A percentile compares a stretch with the other conserved stretches of the same genome.
phyloP scores from a whole-genome alignment of 108 stramenopile species.

The Aurantiochytrium sp. region DNA sequence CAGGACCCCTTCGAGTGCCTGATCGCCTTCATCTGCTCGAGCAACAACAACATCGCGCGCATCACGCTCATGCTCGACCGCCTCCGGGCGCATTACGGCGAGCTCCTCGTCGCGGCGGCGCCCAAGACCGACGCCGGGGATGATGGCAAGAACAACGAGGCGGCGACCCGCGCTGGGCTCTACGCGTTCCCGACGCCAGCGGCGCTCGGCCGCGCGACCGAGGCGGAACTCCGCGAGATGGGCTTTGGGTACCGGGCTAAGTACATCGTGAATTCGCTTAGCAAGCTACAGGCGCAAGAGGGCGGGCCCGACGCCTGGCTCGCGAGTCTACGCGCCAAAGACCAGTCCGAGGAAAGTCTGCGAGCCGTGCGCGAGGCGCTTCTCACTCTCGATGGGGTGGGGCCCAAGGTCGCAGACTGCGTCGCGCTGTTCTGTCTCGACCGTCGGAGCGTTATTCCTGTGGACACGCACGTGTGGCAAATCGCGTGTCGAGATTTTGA shows the following conservation, averaged over 20 bases:
- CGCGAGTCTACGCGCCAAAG: slow-evolving; percentile 39
- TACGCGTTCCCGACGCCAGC: slow-evolving; percentile 79
- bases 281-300: slow-evolving; percentile 28
- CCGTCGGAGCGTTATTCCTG: slow-evolving; percentile 80
- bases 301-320: slow-evolving; percentile 61
- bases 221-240: slow-evolving; percentile 66
- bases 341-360: slow-evolving; percentile 33
- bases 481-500: slow-evolving; percentile 86
- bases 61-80: slow-evolving; percentile 81
- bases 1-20: slow-evolving; percentile 95
- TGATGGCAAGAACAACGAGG: background rate
- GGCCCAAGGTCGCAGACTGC: slow-evolving; percentile 97
- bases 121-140: slow-evolving; percentile 13
- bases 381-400: slow-evolving; percentile 75
- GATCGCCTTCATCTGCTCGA: slow-evolving; percentile 90
- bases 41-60: slow-evolving; percentile 97
- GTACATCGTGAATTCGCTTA: slow-evolving; percentile 72
- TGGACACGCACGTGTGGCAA: slow-evolving; percentile 93
- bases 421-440: slow-evolving; percentile 90
- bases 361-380: slow-evolving; percentile 63
- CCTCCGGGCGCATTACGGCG: slow-evolving; percentile 72
- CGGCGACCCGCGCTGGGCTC: background rate
- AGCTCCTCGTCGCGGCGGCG: slow-evolving; percentile 51
- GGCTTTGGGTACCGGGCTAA: slow-evolving; percentile 92
- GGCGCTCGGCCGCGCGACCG: slow-evolving; percentile 41